phyloP scores from a whole-genome alignment of 345 rosid species.

The Pugionium dolabratum region DNA sequence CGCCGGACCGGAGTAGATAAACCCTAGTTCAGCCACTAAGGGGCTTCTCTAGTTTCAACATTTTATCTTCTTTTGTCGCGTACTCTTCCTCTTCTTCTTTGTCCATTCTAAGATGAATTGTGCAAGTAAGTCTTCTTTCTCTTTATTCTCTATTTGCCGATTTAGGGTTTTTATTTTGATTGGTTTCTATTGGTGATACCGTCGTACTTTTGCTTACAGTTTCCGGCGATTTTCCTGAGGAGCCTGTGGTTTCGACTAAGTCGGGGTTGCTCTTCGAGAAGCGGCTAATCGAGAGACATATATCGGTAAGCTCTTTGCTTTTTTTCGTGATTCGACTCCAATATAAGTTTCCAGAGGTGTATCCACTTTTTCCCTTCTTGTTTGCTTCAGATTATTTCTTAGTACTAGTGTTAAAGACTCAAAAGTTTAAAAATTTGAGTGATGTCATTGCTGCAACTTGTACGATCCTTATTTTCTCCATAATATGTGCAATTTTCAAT shows the following conservation, averaged over 20 bases:
- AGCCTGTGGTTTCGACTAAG: slow-evolving; percentile 80
- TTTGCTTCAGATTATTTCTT: background rate
- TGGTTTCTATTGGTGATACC: background rate
- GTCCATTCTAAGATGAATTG: background rate
- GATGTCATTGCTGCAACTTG: background rate
- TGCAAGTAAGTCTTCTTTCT: background rate
- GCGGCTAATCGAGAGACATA: slow-evolving; percentile 87
- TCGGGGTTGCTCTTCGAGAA: slow-evolving; percentile 87
- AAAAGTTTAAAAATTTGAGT: background rate
- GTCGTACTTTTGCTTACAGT: slow-evolving; percentile 34
- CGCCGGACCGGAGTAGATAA: background rate
- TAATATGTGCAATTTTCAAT: background rate
- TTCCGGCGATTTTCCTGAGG: slow-evolving; percentile 98
- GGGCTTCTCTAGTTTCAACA: background rate
- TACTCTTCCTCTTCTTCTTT: background rate
- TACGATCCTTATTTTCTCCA: background rate
- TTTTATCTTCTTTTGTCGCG: background rate
- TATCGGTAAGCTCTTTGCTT: slow-evolving; percentile 50
- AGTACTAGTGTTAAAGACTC: background rate
- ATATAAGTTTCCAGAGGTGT: background rate
- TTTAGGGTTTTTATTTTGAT: background rate
- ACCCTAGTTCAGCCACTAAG: background rate
- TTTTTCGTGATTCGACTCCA: background rate
- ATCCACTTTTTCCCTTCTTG: background rate
- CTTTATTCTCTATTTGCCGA: background rate